These are phyloP conservation scores for Phlegmacium glaucopus DNA, from an alignment of 768 basidiomycete species.

Conservation along the genomic window DNA sequence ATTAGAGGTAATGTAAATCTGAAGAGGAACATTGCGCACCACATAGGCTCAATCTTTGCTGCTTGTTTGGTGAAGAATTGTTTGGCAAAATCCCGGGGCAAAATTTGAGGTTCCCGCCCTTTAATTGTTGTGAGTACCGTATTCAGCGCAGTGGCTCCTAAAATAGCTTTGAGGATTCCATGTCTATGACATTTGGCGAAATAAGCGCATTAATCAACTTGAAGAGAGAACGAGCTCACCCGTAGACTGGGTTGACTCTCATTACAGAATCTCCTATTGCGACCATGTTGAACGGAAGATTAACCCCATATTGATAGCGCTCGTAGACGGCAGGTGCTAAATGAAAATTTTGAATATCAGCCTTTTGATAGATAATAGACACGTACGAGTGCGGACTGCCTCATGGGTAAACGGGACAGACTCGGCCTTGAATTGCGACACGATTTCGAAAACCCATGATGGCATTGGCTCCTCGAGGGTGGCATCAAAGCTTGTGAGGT, in stretches of 20 bases:
- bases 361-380: neutral
- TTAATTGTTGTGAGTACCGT: neutral
- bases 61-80: neutral
- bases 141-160: neutral
- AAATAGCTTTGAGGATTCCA: neutral
- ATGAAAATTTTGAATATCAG: neutral
- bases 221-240: neutral
- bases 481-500: neutral
- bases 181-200: neutral
- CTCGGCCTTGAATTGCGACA: neutral
- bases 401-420: neutral
- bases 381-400: neutral
- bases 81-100: neutral
- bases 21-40: neutral
- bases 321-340: neutral
- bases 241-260: neutral
- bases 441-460: neutral
- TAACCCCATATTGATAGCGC: neutral
- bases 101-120: neutral
- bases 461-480: neutral
- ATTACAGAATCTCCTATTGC: neutral
- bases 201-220: neutral
- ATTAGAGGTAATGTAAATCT: neutral
- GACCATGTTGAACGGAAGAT: neutral
- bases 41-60: neutral